Base-by-base conservation (phyloP, 2,329 filamentous ascomycete species). In the Nannizzia gypsea region DNA sequence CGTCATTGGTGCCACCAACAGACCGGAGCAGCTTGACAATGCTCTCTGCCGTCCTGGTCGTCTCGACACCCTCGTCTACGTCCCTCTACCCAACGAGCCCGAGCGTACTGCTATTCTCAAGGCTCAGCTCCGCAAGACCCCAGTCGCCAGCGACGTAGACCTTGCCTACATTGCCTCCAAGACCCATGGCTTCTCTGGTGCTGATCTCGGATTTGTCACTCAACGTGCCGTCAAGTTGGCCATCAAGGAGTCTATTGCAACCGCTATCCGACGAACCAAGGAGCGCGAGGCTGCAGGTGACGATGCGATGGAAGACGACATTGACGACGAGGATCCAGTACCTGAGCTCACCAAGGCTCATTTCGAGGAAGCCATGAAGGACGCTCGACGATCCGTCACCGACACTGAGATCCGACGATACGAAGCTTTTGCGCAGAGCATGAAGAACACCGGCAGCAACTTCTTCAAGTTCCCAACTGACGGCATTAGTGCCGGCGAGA, bases 141-240 rank as follows among this genome's bases (percentile, higher is more conserved):
- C 93, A 59, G 89, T 97, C 60, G 83, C 93, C 34, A 72, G 78
- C 22, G 93, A 99, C 70, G 86, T 99, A 70, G 86, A 99, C 73
- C 80, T 99, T 57, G 78, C 86, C 63, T 97, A 85, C 81, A 97
- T 99, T 72, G 92, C 93, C 59, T 87, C 86, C 77, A 95, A 95
- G 83, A 99, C 93, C 4, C 90, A 99, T 78, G 93, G 93, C 64
- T 99, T 97, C 84, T 97, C 93, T 60, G 93, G 93, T 91, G 93
- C 93, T 71, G 93, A 99, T 88, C 83, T 99, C 74, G 93, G 93
- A 64, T 99, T 97, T 80, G 91, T 99, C 73, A 96, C 93, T 24
- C 93, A 99, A 80, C 90, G 93, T 74, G 93, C 93, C 59, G 93
- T 96, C 81, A 99, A 99, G 85, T 86, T 97, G 71, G 93, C 93